A percentile compares a stretch with the other conserved stretches of the same genome.
Evolutionary conservation across 176 grass and related monocot genomes (phyloP).

Genomic region (Oryza longistaminata): DNA sequence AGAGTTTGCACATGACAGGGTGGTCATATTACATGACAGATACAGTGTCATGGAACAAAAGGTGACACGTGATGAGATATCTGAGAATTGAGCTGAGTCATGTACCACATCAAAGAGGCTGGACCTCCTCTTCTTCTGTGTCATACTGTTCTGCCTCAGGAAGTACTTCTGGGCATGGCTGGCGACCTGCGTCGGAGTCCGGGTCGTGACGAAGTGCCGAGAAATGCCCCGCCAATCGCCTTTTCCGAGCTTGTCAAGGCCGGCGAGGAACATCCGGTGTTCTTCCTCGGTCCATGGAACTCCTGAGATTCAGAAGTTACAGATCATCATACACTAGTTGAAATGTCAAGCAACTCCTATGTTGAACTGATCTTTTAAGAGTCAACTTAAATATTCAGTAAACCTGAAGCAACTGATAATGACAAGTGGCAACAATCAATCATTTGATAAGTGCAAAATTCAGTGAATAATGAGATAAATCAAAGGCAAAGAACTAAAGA

Average conservation of each 20-base stretch:
- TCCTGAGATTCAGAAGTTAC: constrained; percentile 32
- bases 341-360: not conserved
- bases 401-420: not conserved
- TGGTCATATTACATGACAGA: not conserved
- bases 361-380: not conserved
- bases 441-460: not conserved
- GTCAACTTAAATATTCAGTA: not conserved
- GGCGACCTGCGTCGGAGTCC: constrained; percentile 76
- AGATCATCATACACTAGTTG: not conserved
- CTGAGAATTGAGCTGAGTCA: not conserved
- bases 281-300: constrained; percentile 80
- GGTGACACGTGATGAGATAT: not conserved
- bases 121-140: constrained; percentile 62
- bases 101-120: constrained; percentile 72
- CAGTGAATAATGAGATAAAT: not conserved
- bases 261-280: constrained; percentile 59
- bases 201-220: constrained; percentile 52
- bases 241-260: constrained; percentile 73
- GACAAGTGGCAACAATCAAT: not conserved
- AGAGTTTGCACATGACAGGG: not conserved
- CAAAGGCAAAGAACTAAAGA: not conserved
- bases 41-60: not conserved
- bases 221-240: constrained; percentile 82
- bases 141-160: constrained; percentile 65
- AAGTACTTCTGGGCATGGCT: constrained; percentile 91